phyloP scores from a whole-genome alignment of 805 yeast species.

The Starmerella davenportii region DNA sequence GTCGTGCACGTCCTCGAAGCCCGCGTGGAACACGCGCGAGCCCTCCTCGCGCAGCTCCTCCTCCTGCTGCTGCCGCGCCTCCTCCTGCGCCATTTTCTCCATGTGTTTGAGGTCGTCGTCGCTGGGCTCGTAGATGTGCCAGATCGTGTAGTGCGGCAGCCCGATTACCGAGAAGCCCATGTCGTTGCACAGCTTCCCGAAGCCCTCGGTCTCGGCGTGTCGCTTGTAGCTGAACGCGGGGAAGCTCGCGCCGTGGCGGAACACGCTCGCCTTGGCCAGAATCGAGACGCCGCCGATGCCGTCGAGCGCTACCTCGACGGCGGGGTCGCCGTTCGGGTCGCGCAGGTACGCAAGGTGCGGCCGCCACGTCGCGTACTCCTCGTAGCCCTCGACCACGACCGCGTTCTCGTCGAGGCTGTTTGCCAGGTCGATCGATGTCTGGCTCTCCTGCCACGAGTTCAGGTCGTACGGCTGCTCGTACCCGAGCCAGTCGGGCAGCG shows the following conservation, averaged over 20 bases:
- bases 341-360: conserved; percentile 89
- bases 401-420: conserved; percentile 68
- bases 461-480: conserved; percentile 88
- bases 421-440: conserved; percentile 37
- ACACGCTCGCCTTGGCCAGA: conserved; percentile 69
- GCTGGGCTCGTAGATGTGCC: conserved; percentile 96
- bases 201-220: conserved; percentile 96
- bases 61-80: conserved; percentile 24
- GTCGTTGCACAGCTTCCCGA: conserved; percentile 72
- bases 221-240: conserved; percentile 92
- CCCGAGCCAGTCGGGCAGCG: conserved; percentile 79
- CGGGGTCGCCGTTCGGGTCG: conserved; percentile 89
- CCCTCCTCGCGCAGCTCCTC: conserved; percentile 21
- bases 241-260: conserved; percentile 77
- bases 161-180: conserved; percentile 85
- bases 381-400: conserved; percentile 92
- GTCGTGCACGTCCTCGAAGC: conserved; percentile 56
- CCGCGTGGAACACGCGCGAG: conserved; percentile 43
- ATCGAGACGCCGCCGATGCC: conserved; percentile 98
- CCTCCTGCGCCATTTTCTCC: conserved; percentile 27
- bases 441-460: conserved; percentile 90
- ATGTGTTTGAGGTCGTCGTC: conserved; percentile 72
- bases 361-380: conserved; percentile 95
- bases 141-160: conserved; percentile 84
- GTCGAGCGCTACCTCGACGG: conserved; percentile 79